Base-by-base conservation (phyloP, 106 monocot genomes). In the Amphibolis antarctica region DNA sequence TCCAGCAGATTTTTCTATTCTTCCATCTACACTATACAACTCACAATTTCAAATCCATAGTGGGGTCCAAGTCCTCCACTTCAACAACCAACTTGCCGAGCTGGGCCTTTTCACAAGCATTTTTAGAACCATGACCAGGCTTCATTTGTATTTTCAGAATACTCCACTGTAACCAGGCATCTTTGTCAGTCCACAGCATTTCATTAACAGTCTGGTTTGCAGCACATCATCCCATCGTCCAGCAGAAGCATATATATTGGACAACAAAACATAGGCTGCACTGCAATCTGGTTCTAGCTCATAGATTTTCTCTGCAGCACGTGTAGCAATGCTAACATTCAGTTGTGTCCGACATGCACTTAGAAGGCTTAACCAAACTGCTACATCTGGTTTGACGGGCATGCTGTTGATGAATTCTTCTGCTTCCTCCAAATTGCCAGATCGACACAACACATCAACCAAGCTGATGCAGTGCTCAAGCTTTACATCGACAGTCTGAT, bases 371-470 rank as follows among this genome's bases (percentile, higher is more conserved):
- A 89, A 42, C 89, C 89, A 89, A 23, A 89, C 64, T 55, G 77
- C 71, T 26, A 45, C 73, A 48, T 80, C 74, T 27, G 82, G 64
- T 73, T 76, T 60, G 60, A 82, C 27, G 0, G 77, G 72, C 80
- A 89, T 82, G 60, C 23, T 75, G 31, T 55, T 66, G 23, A 89
- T 82, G 61, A 89, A 78, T 10, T 80, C 67, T 60, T 80, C 81
- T 17, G 82, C 89, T 50, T 82, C 89, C 1, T 77, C 82, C 24
- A 89, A 68, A 15, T 76, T 68, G 18, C 85, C 88, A 10, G 82
- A 88, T 29, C 82, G 69, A 58, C 85, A 85, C 22, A 93, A 72
- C 54, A 80, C 60, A 68, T 92, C 88, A 42, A 93, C 88, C 88
- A 88, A 85, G 69, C 78, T 85, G 65, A 69, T 82, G 67, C 71